Evolutionary conservation across 2,329 filamentous ascomycete species (phyloP), one percentile per base, ranked within the genome.

Genomic region (Ophiostoma australiae): DNA sequence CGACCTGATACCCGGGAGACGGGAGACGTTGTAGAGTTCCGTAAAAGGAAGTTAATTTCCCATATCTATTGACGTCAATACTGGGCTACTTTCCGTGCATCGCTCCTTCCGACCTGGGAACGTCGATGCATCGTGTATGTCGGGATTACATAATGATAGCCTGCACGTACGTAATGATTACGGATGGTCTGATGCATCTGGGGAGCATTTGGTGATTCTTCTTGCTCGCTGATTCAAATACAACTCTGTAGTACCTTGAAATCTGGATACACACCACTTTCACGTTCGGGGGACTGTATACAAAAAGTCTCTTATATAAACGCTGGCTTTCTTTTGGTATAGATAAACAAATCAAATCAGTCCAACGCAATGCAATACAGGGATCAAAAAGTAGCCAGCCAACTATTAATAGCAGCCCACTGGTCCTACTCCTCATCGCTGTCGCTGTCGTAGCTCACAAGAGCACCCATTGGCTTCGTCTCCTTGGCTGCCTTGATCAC

Each of bases 361-460:
- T 33, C 5, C 58, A 63, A 35, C 27, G 58, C 58, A 20, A 63
- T 63, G 58, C 58, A 20, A 63, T 17, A 63, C 27, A 63, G 15
- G 1, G 35, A 27, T 17, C 13, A 63, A 27, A 23, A 31, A n/a
- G 3, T 17, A 17, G 5, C 6, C 33, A 65, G 61, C 33, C 35
- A 39, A 39, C 7, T 7, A 23, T 23, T 6, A n/a, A 27, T 27
- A 58, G 5, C 17, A n/a, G 73, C 17, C 5, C 17, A 15, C 20
- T 17, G 33, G 4, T 23, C n/a, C 63, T 66, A 35, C 20, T 66
- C 33, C 20, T 39, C 35, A n/a, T 78, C 76, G 80, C 81, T 77
- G 73, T 97, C 94, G 78, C 93, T 97, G 71, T 89, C 93, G 77
- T 99, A 99, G 35, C 86, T 91, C 27, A 97, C 95, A 74, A 98